Evolutionary conservation across 192 early-diverging fungal species (phyloP), one percentile per base, ranked within the genome.

Genomic region (Gorgonomyces haynaldii): DNA sequence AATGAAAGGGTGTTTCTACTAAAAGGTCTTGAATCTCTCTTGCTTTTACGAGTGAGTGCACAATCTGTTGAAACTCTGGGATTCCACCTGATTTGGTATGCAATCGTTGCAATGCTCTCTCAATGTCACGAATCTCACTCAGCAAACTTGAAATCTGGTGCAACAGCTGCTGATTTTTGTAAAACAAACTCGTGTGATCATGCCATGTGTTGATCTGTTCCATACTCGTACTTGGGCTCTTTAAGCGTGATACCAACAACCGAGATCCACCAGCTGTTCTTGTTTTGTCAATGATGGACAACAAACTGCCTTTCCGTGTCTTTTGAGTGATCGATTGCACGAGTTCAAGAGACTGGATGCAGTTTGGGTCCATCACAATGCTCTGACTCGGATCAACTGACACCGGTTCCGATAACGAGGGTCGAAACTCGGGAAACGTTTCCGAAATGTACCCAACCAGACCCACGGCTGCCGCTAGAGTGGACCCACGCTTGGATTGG

Each of bases 331-430:
- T 47, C 9, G 79, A 78, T 9, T 65, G 60, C 2, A 84, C 56
- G 5, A 96, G 57, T 44, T 93, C 89, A 10, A 96, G 62, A 4
- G 90, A 80, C 38, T 62, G 58, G 46, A 89, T 72, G 0, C 89
- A 83, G 9, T 78, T 77, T n/a, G 69, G 69, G 46, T 91, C 86
- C 55, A 96, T 85, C 31, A 76, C 67, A 70, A 92, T 69, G 16
- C 69, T 76, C 10, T 70, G 63, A 6, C 70, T 53, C 2, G 62
- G 52, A 13, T 62, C 44, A 54, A 84, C 78, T 12, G 59, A 59
- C 25, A 67, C 64, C 10, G 85, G 84, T 32, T 65, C 53, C 51
- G 82, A 78, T 13, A 90, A 58, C 7, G 71, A 70, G 8, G 81
- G 81, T 6, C 63, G 50, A 12, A 69, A 53, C 0, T 69, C 78